Conservation (phyloP, 2,329 filamentous ascomycete genomes). For the Lasiodiplodia hormozganensis region DNA sequence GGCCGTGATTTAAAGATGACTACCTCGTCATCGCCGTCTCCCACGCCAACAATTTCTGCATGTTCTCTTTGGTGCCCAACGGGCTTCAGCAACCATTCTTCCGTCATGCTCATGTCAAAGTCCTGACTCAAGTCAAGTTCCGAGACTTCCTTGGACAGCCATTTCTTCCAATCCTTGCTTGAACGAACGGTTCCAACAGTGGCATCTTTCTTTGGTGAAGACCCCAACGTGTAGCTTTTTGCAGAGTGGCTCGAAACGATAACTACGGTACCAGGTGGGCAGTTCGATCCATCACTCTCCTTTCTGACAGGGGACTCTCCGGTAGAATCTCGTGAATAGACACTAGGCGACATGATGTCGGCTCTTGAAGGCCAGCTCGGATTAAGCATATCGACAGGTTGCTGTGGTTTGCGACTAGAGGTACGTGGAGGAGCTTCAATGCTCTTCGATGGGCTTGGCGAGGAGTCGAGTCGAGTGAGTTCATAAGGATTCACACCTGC, state of each 20-base stretch:
- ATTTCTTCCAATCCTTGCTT: slow-evolving; percentile 55
- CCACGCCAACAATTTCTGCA: slow-evolving; percentile 37
- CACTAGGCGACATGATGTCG: slow-evolving; percentile 50
- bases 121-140: slow-evolving; percentile 42
- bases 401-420: slow-evolving; percentile 14
- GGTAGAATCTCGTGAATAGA: slow-evolving; percentile 55
- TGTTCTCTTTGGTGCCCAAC: slow-evolving; percentile 35
- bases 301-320: slow-evolving; percentile 44
- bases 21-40: slow-evolving; percentile 34
- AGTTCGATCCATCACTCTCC: slow-evolving; percentile 40
- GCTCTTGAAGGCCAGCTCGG: slow-evolving; percentile 18
- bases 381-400: slow-evolving; percentile 16
- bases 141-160: slow-evolving; percentile 54
- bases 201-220: slow-evolving; percentile 32
- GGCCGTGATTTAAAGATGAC: slow-evolving; percentile 32
- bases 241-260: slow-evolving; percentile 54
- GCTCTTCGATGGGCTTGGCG: slow-evolving; percentile 28
- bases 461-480: slow-evolving; percentile 35
- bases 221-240: slow-evolving; percentile 49
- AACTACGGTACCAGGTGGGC: slow-evolving; percentile 45
- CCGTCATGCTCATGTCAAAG: slow-evolving; percentile 40
- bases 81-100: slow-evolving; percentile 33
- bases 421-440: slow-evolving; percentile 14
- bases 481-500: slow-evolving; percentile 42
- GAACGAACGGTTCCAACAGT: slow-evolving; percentile 37